These are phyloP conservation scores for Trichocladium uniseriatum DNA, from an alignment of 495 filamentous ascomycete species.

Conservation along the genomic window DNA sequence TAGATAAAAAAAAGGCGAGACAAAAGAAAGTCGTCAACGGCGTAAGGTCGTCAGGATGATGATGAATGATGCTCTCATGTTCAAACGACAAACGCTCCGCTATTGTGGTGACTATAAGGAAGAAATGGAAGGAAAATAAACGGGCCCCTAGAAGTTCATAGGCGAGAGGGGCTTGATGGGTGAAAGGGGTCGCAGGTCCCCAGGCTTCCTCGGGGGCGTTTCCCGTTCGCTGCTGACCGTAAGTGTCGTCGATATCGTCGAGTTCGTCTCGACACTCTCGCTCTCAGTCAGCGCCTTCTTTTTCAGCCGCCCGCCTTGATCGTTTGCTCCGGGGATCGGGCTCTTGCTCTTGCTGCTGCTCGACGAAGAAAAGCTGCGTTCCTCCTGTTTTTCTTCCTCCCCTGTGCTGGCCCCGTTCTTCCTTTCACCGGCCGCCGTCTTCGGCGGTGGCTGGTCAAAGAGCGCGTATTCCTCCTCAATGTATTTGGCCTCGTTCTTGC, in stretches of 20 bases:
- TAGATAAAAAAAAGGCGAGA: not conserved
- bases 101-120: not conserved
- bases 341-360: slow-evolving; percentile 41
- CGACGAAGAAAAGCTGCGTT: slow-evolving; percentile 56
- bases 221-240: slow-evolving; percentile 35
- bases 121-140: not conserved
- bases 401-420: slow-evolving; percentile 8
- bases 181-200: slow-evolving; percentile 48
- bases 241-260: slow-evolving; percentile 33
- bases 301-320: slow-evolving; percentile 25
- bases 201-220: slow-evolving; percentile 24
- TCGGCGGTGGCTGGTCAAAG: slow-evolving; percentile 45
- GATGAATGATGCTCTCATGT: not conserved
- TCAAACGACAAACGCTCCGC: not conserved
- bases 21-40: not conserved
- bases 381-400: slow-evolving; percentile 15
- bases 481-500: slow-evolving; percentile 77
- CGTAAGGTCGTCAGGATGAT: slow-evolving; percentile 1
- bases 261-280: slow-evolving; percentile 26
- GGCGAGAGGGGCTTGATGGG: slow-evolving; percentile 66
- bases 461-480: slow-evolving; percentile 62
- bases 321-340: slow-evolving; percentile 14
- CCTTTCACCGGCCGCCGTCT: slow-evolving; percentile 10
- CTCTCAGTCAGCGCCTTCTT: slow-evolving; percentile 31
- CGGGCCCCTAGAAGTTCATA: slow-evolving; percentile 40